Evolutionary conservation across 2,329 filamentous ascomycete genomes (phyloP).

Genomic region (Lachnellula subtilissima): DNA sequence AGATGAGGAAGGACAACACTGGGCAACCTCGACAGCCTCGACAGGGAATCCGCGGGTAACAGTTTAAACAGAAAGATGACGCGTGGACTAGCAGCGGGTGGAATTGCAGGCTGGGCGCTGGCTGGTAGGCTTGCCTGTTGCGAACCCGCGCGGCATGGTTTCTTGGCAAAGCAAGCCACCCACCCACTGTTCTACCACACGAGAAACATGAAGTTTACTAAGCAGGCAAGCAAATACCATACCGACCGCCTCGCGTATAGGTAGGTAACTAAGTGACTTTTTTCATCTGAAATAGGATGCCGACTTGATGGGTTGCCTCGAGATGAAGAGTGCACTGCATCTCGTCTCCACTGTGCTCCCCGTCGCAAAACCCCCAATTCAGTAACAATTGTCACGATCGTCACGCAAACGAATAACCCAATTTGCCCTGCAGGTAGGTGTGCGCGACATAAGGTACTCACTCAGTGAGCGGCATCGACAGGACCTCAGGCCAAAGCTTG

Average conservation of each 20-base stretch:
- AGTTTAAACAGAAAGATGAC: slow-evolving; percentile 12
- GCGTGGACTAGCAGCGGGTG: slow-evolving; percentile 20
- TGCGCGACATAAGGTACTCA: slow-evolving; percentile 4
- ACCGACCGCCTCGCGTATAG: no score
- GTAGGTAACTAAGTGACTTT: no score
- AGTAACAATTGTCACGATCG: neutral
- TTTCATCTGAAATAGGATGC: no score
- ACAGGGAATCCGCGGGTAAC: slow-evolving; percentile 5
- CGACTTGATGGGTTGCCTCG: no score
- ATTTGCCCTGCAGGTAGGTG: neutral
- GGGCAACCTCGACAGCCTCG: neutral
- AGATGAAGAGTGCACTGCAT: no score
- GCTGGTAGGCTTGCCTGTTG: neutral
- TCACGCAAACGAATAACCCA: slow-evolving; percentile 4
- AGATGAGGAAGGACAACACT: neutral
- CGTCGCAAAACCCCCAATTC: no score
- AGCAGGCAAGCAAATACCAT: no score
- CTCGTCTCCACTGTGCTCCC: no score
- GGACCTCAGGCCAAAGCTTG: neutral
- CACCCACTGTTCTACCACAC: neutral
- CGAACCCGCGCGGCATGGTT: neutral
- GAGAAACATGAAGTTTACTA: no score
- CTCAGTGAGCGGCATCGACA: slow-evolving; percentile 1
- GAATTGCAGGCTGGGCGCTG: slow-evolving; percentile 12
- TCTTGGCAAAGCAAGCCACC: no score